Conservation (phyloP, 495 filamentous ascomycete genomes). For the Trichoderma virens region DNA sequence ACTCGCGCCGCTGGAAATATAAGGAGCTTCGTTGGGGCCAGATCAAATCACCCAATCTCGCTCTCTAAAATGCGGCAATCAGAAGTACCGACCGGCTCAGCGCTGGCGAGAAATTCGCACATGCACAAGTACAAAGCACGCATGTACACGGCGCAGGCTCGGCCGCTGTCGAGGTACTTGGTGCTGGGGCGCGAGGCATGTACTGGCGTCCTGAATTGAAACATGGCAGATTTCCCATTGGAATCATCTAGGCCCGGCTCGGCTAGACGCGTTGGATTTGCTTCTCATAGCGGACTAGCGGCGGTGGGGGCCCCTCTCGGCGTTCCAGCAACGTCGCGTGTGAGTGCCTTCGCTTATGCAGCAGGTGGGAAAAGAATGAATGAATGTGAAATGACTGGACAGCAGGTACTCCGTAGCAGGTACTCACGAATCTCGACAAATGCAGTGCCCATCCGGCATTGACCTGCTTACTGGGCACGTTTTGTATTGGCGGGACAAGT, state of each 20-base stretch:
- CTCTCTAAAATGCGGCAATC: too few species aligned
- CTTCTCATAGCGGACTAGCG: not conserved
- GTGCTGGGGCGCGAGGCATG: not conserved
- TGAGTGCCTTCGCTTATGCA: slow-evolving; percentile 6
- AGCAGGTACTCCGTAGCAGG: not conserved
- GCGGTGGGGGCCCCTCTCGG: not conserved
- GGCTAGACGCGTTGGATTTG: not conserved
- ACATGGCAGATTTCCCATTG: not conserved
- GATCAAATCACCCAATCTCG: too few species aligned
- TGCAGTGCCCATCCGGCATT: not conserved
- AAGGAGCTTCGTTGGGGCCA: too few species aligned
- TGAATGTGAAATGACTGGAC: not conserved
- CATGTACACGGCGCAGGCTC: too few species aligned
- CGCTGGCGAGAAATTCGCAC: too few species aligned
- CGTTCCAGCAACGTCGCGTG: slow-evolving; percentile 6
- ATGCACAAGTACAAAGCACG: too few species aligned
- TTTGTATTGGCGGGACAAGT: not conserved
- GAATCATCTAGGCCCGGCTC: not conserved
- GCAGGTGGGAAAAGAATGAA: not conserved
- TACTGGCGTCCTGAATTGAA: not conserved
- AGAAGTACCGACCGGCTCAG: too few species aligned
- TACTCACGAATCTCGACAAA: too few species aligned
- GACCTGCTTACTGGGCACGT: not conserved
- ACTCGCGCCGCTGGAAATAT: too few species aligned
- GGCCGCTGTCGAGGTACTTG: too few species aligned